Base-by-base conservation (phyloP, 2,329 filamentous ascomycete genomes). In the Cladosporium sp. region DNA sequence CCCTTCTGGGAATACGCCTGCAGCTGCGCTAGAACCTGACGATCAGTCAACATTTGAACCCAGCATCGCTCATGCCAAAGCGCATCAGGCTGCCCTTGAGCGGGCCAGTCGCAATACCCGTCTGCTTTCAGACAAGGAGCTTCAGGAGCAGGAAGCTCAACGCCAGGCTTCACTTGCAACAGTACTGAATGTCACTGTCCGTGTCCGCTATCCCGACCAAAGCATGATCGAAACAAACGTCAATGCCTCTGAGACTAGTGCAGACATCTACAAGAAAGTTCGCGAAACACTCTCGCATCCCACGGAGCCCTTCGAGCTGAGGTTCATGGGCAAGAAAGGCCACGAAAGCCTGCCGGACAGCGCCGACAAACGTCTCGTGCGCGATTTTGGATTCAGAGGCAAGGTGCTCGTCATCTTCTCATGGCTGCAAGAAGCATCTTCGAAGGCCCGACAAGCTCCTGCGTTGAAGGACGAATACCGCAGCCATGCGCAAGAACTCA, bases 181-280 rank as follows among this genome's bases (percentile, higher is more conserved):
- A 5, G 81, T 92, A 61, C 84, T 83, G 52, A 83, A 84, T 34
- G 83, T 96, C 34, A 82, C 85, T 28, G 81, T 97, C 63, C 91
- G 89, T 64, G 83, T 97, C 51, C 88, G 92, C 25, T 92, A 97
- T 66, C 93, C 93, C 0, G 92, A 97, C 70, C 89, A 92, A 66
- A 89, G 86, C 59, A 86, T 87, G 55, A 84, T 92, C 34, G 84
- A 91, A 54, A 87, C 87, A 75, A 82, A 80, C n/a, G 85, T 95
- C 64, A 82, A 80, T 1, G 84, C 85, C 19, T 72, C 78, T 1
- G 87, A 92, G 55, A 91, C 89, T 0, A 88, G 87, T 1, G 79
- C 82, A 3, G 82, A 84, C 52, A 78, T 99, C 1, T 91, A 97
- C 74, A 77, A 80, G 14, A 90, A 88, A 63, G 89, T 96, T 17